phyloP scores from a whole-genome alignment of 306 rosid species.

The Dalbergia oliveri region DNA sequence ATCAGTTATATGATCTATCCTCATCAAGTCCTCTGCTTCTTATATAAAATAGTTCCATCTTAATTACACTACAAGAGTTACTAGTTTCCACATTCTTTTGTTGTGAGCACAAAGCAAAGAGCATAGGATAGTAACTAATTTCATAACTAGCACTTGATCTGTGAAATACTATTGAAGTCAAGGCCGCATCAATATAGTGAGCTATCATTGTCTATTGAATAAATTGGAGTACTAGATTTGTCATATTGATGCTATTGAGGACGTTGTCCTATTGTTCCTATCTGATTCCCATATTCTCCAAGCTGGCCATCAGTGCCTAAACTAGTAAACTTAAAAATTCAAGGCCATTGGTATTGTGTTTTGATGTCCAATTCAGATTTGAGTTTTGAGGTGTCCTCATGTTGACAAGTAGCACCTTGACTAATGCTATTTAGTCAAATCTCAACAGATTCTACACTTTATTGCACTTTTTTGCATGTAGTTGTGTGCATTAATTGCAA shows the following conservation, averaged over 20 bases:
- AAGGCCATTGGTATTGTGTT: background rate
- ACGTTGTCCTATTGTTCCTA: slow-evolving; percentile 14
- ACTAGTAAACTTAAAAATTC: slow-evolving; percentile 18
- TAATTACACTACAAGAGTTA: too few relatives aligned
- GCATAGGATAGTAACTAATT: background rate
- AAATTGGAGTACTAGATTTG: slow-evolving; percentile 22
- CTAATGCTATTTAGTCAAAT: too few relatives aligned
- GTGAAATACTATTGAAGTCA: slow-evolving; percentile 28
- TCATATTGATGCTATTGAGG: slow-evolving; percentile 14
- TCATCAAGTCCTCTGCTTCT: too few relatives aligned
- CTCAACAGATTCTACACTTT: too few relatives aligned
- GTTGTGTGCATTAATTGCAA: too few relatives aligned
- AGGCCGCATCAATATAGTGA: slow-evolving; percentile 22
- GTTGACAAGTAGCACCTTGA: too few relatives aligned
- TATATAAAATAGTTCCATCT: too few relatives aligned
- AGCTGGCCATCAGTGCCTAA: slow-evolving; percentile 44
- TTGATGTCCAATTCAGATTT: too few relatives aligned
- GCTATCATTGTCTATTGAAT: slow-evolving; percentile 16
- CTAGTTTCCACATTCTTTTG: too few relatives aligned
- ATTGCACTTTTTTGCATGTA: too few relatives aligned
- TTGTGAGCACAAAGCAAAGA: background rate
- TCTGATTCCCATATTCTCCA: slow-evolving; percentile 30
- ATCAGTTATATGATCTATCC: too few relatives aligned
- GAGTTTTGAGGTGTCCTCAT: too few relatives aligned
- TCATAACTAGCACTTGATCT: slow-evolving; percentile 12